Evolutionary conservation across 345 rosid species (phyloP).

Genomic region (Eucalyptus lansdowneana): DNA sequence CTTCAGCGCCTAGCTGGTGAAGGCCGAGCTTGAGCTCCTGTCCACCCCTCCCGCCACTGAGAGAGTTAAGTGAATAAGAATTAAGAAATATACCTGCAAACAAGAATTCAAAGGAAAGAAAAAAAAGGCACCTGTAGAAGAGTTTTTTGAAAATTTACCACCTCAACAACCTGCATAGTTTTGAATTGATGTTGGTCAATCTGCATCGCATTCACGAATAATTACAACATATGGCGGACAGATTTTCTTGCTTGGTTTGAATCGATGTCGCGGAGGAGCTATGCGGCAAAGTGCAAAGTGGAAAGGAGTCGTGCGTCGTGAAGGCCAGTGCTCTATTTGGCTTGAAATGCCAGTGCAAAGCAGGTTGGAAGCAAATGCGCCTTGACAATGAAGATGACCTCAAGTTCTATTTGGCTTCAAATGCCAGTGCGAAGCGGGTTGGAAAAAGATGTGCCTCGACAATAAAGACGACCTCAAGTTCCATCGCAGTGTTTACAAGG

Average conservation of each 20-base stretch:
- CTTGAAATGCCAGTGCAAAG: not conserved
- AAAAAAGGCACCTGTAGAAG: not conserved
- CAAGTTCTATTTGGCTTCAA: not conserved
- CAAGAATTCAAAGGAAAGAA: not conserved
- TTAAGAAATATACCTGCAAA: not conserved
- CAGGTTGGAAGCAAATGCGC: too few relatives aligned
- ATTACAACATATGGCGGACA: fast-evolving
- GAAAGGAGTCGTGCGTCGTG: conserved; percentile 25
- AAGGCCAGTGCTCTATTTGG: conserved; percentile 2
- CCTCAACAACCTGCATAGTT: fast-evolving
- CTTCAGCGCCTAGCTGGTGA: not conserved
- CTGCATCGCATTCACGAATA: not conserved
- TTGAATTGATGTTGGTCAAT: too few relatives aligned
- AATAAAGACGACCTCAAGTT: not conserved
- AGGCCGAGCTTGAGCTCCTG: not conserved
- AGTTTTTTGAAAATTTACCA: too few relatives aligned
- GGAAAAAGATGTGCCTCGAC: too few relatives aligned
- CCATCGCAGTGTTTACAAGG: not conserved
- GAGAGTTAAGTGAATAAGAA: not conserved
- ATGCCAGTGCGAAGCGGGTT: too few relatives aligned
- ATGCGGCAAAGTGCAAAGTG: conserved; percentile 36
- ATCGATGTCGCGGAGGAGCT: not conserved
- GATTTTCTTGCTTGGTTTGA: not conserved
- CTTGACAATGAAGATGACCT: not conserved
- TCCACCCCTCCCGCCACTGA: too few relatives aligned